A percentile compares a stretch with the other conserved stretches of the same genome.
These are phyloP conservation scores for Microglena sp. DNA, from an alignment of 139 green algal genomes.

Conservation along the genomic window DNA sequence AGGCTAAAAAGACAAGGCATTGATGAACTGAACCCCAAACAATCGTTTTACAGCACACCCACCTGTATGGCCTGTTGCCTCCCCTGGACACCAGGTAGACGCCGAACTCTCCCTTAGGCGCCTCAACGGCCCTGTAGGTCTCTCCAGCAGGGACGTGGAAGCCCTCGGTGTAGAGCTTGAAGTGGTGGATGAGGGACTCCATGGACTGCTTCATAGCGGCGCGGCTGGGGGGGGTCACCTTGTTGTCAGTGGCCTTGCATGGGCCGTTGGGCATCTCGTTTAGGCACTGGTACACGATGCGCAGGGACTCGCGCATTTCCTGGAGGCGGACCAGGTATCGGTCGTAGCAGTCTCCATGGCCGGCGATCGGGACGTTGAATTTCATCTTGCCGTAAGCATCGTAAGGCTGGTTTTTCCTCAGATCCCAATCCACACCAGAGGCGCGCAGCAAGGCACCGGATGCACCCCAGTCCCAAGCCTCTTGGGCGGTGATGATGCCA, in stretches of 20 bases:
- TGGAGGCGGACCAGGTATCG: conserved; percentile 61
- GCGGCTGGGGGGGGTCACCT: conserved; percentile 48
- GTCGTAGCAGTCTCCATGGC: conserved; percentile 75
- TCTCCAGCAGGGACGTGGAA: conserved; percentile 48
- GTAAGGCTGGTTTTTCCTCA: conserved; percentile 76
- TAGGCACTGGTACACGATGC: conserved; percentile 76
- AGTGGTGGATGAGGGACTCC: conserved; percentile 80
- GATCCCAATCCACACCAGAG: conserved; percentile 72
- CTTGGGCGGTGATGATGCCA: conserved; percentile 65
- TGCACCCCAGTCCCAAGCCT: conserved; percentile 58
- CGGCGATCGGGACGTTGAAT: conserved; percentile 72
- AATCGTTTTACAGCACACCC: no score
- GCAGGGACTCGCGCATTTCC: conserved; percentile 73
- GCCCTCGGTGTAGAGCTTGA: conserved; percentile 66
- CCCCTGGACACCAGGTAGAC: conserved; percentile 73
- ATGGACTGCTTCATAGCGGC: conserved; percentile 76
- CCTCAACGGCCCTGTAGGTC: conserved; percentile 63
- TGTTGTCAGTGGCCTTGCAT: conserved; percentile 64
- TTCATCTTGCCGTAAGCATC: conserved; percentile 72
- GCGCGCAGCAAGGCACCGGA: conserved; percentile 66
- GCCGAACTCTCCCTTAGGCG: conserved; percentile 79
- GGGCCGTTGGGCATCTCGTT: conserved; percentile 69
- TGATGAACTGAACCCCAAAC: no score
- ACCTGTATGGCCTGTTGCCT: conserved; percentile 67
- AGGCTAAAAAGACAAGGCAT: no score